Evolutionary conservation across 257 asterid species (phyloP), one percentile per base, ranked within the genome.

Genomic region (Primulina tabacum): DNA sequence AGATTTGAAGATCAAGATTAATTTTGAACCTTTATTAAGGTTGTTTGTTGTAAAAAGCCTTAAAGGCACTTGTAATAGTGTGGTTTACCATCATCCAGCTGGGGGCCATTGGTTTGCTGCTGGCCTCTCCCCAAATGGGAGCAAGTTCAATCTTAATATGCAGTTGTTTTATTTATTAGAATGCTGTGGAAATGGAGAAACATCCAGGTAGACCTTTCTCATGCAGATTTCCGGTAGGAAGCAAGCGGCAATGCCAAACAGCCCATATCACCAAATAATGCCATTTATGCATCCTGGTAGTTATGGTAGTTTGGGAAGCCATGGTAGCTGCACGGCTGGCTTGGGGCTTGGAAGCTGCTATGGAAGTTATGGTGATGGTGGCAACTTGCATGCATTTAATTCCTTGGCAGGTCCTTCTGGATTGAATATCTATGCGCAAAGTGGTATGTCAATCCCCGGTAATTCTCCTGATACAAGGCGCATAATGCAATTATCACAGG

Each of bases 51-150:
- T n/a, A n/a, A n/a, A n/a, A n/a, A n/a, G n/a, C n/a, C n/a, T n/a
- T n/a, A n/a, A n/a, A n/a, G n/a, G n/a, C n/a, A n/a, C n/a, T n/a
- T n/a, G n/a, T n/a, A n/a, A n/a, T n/a, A n/a, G n/a, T n/a, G n/a
- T n/a, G n/a, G n/a, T 94, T 69, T 88, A 89, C 78, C 97, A 94
- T 79, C 89, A 94, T 84, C 99, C 99, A 60, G 96, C 97, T 65
- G 97, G 92, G 75, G 99, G 99, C 17, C 97, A 94, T 80, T 94
- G 99, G 99, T 94, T 94, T 71, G 97, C 97, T 30, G 97, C 97
- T 64, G 97, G 99, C 76, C 96, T 94, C 72, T 94, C 99, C 62
- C 99, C 99, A 73, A 94, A 89, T 77, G 97, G 91, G 86, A 94
- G 99, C 73, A 76, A 65, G 32, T 70, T 64, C 52, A 55, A 58